These are phyloP conservation scores for Citrus mangshanensis DNA, from an alignment of 345 rosid species.

Conservation along the genomic window DNA sequence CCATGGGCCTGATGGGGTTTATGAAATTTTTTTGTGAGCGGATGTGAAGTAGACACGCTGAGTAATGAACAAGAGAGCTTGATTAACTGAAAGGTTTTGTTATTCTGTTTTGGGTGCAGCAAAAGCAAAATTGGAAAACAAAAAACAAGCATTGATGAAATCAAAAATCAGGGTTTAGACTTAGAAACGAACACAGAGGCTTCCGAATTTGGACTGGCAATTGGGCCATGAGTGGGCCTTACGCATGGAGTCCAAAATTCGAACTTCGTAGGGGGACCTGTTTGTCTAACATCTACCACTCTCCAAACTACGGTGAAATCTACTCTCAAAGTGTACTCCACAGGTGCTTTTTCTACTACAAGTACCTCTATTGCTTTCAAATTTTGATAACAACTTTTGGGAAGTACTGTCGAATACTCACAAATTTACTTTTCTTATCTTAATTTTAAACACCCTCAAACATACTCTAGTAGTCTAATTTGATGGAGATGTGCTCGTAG, in stretches of 20 bases:
- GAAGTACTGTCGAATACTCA: no score
- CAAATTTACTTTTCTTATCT: no score
- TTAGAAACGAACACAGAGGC: not conserved
- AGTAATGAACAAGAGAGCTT: not conserved
- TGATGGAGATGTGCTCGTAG: no score
- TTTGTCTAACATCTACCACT: not conserved
- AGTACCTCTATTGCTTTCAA: no score
- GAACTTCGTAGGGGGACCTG: not conserved
- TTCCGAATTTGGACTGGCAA: not conserved
- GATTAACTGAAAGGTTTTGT: not conserved
- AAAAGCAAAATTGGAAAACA: not conserved
- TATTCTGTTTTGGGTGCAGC: constrained; percentile 3
- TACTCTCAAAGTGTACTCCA: no score
- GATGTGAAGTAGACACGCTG: constrained; percentile 38
- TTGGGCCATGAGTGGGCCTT: not conserved
- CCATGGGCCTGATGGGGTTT: not conserved
- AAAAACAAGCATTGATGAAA: not conserved
- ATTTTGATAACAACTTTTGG: no score
- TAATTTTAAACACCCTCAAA: no score
- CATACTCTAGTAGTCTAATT: no score
- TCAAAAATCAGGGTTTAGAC: constrained; percentile 10
- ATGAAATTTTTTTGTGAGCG: not conserved
- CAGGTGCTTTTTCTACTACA: no score
- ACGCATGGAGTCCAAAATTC: not conserved
- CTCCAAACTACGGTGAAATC: no score